Evolutionary conservation across 768 basidiomycete genomes (phyloP).

Genomic region (Amanita muscaria): DNA sequence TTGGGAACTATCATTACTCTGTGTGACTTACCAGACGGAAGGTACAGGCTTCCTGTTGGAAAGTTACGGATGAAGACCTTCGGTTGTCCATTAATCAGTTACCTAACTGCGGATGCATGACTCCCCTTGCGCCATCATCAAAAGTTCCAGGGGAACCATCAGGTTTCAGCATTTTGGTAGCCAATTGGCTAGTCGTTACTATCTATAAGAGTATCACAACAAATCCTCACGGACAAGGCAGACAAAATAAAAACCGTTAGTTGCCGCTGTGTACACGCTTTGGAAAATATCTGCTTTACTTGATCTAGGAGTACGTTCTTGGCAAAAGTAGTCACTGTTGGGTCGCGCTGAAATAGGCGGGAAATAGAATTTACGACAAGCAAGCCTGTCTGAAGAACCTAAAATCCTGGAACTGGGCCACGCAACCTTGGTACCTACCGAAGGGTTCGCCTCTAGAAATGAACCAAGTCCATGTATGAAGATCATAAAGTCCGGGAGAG

Average conservation of each 20-base stretch:
- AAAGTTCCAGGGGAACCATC: slow-evolving; percentile 62
- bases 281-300: slow-evolving; percentile 26
- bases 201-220: slow-evolving; percentile 16
- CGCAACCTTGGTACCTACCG: slow-evolving; percentile 27
- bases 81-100: slow-evolving; percentile 10
- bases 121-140: slow-evolving; percentile 50
- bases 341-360: slow-evolving; percentile 51
- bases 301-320: slow-evolving; percentile 38
- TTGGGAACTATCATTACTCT: slow-evolving; percentile 15
- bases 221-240: not conserved
- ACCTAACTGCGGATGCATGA: slow-evolving; percentile 66
- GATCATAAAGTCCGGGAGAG: slow-evolving; percentile 45
- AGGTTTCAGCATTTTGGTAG: slow-evolving; percentile 55
- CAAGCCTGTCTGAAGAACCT: slow-evolving; percentile 40
- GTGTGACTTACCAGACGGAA: slow-evolving; percentile 27
- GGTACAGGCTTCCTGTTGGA: slow-evolving; percentile 24
- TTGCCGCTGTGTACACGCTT: slow-evolving; percentile 7
- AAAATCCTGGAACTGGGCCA: not conserved
- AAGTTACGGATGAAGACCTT: not conserved
- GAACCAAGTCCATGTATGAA: slow-evolving; percentile 47
- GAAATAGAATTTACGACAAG: slow-evolving; percentile 62
- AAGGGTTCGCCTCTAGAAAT: slow-evolving; percentile 35
- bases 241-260: not conserved
- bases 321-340: slow-evolving; percentile 28
- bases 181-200: slow-evolving; percentile 58